Evolutionary conservation across 2,329 filamentous ascomycete species (phyloP).

Genomic region (Amesomyces nigricolor): DNA sequence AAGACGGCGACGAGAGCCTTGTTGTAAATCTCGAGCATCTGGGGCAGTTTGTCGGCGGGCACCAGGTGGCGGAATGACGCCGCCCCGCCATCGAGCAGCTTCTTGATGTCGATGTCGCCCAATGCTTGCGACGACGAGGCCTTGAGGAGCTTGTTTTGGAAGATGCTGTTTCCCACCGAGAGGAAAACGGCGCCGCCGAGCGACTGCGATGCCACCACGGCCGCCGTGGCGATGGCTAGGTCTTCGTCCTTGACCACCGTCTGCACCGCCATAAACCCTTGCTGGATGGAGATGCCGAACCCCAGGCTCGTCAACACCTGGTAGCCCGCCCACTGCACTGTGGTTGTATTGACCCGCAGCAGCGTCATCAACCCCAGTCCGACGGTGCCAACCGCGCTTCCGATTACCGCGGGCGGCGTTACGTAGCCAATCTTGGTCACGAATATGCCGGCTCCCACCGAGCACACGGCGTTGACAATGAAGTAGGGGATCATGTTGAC

Average conservation of each 20-base stretch:
- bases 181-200: conserved; percentile 43
- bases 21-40: conserved; percentile 23
- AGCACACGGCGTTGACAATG: conserved; percentile 22
- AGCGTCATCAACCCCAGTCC: conserved; percentile 35
- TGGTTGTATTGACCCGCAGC: conserved; percentile 30
- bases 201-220: conserved; percentile 38
- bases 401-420: conserved; percentile 24
- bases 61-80: conserved; percentile 20
- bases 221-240: conserved; percentile 38
- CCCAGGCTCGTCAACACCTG: conserved; percentile 33
- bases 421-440: conserved; percentile 23
- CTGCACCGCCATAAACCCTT: conserved; percentile 37
- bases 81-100: conserved; percentile 21
- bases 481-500: conserved; percentile 26
- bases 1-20: conserved; percentile 17
- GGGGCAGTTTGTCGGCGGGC: conserved; percentile 15
- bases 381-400: conserved; percentile 30
- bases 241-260: conserved; percentile 36
- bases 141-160: conserved; percentile 33
- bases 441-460: conserved; percentile 20
- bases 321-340: conserved; percentile 33
- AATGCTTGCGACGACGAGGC: conserved; percentile 12
- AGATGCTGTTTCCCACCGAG: conserved; percentile 40
- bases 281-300: conserved; percentile 37
- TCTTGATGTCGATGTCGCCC: conserved; percentile 22